Conservation (phyloP, 73 alveolate species). For the Paramecium octaurelia region DNA sequence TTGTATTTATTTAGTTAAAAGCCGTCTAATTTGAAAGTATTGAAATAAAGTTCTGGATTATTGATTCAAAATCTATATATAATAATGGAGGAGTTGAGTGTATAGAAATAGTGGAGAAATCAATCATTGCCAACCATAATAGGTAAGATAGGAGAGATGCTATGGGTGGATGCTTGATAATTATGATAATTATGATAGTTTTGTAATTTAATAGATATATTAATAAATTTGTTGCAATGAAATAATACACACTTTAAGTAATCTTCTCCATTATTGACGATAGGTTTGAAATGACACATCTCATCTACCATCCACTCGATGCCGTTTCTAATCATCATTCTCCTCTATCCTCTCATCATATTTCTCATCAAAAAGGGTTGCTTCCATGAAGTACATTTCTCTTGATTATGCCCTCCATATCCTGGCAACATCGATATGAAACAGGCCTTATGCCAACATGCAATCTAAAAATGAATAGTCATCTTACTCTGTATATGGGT, state of each 20-base stretch:
- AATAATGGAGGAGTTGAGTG: constrained; percentile 2
- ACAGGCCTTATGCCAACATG: background rate
- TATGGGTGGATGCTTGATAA: constrained; percentile 49
- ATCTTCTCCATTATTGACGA: background rate
- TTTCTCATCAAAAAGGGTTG: constrained; percentile 21
- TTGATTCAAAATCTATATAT: background rate
- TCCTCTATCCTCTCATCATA: background rate
- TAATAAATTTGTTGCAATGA: background rate
- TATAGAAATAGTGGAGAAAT: constrained; percentile 31
- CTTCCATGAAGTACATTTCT: background rate
- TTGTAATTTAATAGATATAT: background rate
- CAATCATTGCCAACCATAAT: background rate
- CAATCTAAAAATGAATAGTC: background rate
- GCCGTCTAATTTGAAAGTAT: background rate
- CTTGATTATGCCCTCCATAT: background rate
- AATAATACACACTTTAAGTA: constrained; percentile 17
- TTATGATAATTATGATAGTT: background rate
- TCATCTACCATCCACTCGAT: constrained; percentile 34
- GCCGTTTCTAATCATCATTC: background rate
- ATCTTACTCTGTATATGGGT: constrained; percentile 25
- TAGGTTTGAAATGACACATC: constrained; percentile 12
- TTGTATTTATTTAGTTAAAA: background rate
- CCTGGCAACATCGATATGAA: background rate
- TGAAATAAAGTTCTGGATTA: background rate
- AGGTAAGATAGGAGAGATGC: constrained; percentile 40